Evolutionary conservation across 2,329 filamentous ascomycete genomes (phyloP).

Genomic region (Claviceps africana): DNA sequence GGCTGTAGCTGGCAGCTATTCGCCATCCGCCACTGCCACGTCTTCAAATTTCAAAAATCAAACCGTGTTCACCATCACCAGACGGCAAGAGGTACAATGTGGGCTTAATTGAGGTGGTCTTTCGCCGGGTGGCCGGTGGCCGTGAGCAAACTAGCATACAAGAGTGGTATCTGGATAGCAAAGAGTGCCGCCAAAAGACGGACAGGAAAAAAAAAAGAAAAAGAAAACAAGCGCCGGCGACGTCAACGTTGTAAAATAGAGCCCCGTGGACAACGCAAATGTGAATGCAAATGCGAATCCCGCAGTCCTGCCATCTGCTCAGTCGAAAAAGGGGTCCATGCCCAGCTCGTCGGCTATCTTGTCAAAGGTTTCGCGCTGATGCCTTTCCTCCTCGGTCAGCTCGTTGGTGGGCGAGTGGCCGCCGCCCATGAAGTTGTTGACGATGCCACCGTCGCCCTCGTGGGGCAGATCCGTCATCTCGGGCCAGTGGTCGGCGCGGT

Average conservation of each 20-base stretch:
- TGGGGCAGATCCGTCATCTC: conserved; percentile 14
- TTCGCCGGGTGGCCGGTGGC: no score
- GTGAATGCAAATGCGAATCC: background rate
- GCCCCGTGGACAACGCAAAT: no score
- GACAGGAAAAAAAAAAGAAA: background rate
- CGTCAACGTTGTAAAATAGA: no score
- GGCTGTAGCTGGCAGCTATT: no score
- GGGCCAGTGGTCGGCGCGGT: conserved; percentile 15
- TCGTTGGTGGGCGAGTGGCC: background rate
- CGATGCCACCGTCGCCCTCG: conserved; percentile 12
- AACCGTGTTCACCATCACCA: no score
- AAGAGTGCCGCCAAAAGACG: background rate
- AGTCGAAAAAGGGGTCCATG: conserved; percentile 6
- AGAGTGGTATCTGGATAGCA: background rate
- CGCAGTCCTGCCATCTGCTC: background rate
- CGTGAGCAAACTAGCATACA: no score
- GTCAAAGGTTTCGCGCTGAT: conserved; percentile 4
- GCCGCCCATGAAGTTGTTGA: conserved; percentile 10
- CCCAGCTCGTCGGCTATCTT: conserved; percentile 8
- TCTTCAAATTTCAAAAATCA: no score
- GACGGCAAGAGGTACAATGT: no score
- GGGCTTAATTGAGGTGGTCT: no score
- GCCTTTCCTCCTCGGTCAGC: conserved; percentile 3
- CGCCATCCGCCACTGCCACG: no score
- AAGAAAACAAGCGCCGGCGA: no score